phyloP scores from a whole-genome alignment of 345 rosid species.

The Adansonia digitata region DNA sequence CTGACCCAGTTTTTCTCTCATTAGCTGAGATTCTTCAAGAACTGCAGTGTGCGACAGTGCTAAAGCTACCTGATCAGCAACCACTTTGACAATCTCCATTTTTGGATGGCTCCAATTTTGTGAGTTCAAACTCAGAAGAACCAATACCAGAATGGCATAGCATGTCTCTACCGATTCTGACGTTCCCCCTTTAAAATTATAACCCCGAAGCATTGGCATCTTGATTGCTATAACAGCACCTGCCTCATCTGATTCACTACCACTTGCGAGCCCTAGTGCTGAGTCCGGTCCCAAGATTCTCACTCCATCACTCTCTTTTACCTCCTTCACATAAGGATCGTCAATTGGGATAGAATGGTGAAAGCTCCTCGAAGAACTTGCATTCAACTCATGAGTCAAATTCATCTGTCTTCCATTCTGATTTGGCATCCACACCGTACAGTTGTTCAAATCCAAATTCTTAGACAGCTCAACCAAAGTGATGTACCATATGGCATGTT shows the following conservation, averaged over 20 bases:
- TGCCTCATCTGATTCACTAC: conserved; percentile 46
- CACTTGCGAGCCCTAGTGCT: conserved; percentile 57
- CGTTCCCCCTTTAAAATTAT: conserved; percentile 92
- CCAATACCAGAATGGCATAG: conserved; percentile 82
- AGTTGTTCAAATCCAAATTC: conserved; percentile 78
- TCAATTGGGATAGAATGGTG: conserved; percentile 32
- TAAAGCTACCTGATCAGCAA: conserved; percentile 97
- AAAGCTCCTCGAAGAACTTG: conserved; percentile 32
- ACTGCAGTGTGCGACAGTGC: conserved; percentile 94
- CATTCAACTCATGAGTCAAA: conserved; percentile 66
- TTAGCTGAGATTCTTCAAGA: conserved; percentile 84
- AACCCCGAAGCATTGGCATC: conserved; percentile 82
- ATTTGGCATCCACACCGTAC: conserved; percentile 94
- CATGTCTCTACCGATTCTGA: conserved; percentile 65
- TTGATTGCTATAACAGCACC: conserved; percentile 84
- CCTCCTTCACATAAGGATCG: conserved; percentile 62
- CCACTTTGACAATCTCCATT: conserved; percentile 84
- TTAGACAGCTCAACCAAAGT: conserved; percentile 87
- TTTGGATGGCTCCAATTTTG: conserved; percentile 62
- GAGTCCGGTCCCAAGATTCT: conserved; percentile 54
- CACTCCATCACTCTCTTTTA: conserved; percentile 58
- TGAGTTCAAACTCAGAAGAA: conserved; percentile 47
- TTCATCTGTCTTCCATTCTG: conserved; percentile 59
- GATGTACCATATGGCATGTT: conserved; percentile 70
- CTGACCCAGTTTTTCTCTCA: conserved; percentile 76